These are phyloP conservation scores for Corynascus novoguineensis DNA, from an alignment of 495 filamentous ascomycete genomes.

Conservation along the genomic window DNA sequence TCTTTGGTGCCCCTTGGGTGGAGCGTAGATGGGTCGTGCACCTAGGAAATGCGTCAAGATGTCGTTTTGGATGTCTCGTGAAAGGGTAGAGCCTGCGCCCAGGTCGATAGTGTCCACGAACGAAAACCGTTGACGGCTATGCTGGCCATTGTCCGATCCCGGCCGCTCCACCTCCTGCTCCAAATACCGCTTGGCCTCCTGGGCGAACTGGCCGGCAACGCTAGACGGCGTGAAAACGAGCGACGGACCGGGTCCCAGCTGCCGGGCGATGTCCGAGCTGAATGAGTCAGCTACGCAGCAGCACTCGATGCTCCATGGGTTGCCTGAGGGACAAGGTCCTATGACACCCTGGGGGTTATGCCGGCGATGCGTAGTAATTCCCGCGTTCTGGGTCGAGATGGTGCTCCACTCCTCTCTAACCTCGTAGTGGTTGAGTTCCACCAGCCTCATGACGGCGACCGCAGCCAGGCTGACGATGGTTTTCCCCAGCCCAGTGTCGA, in stretches of 20 bases:
- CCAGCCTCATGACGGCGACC: neutral
- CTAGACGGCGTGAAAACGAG: neutral
- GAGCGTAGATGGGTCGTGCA: neutral
- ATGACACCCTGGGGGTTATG: neutral
- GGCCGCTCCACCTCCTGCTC: neutral
- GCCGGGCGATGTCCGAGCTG: neutral
- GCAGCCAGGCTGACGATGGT: constrained; percentile 8
- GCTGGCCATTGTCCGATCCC: neutral
- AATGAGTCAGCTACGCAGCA: constrained; percentile 12
- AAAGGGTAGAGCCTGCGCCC: neutral
- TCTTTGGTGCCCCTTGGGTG: neutral
- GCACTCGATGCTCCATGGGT: constrained; percentile 11
- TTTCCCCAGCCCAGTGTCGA: constrained; percentile 6
- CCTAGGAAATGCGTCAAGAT: neutral
- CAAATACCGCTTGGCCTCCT: neutral
- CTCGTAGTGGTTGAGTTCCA: constrained; percentile 2
- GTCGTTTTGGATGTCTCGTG: neutral
- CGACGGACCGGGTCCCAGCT: constrained; percentile 4
- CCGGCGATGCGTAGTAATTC: neutral
- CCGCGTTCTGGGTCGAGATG: neutral
- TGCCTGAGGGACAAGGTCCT: neutral
- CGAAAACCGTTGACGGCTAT: neutral
- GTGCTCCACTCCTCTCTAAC: neutral
- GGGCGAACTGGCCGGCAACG: neutral
- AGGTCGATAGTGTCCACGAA: neutral